Evolutionary conservation across 2,329 filamentous ascomycete species (phyloP), one percentile per base, ranked within the genome.

Genomic region (Aspergillus thermomutatus): DNA sequence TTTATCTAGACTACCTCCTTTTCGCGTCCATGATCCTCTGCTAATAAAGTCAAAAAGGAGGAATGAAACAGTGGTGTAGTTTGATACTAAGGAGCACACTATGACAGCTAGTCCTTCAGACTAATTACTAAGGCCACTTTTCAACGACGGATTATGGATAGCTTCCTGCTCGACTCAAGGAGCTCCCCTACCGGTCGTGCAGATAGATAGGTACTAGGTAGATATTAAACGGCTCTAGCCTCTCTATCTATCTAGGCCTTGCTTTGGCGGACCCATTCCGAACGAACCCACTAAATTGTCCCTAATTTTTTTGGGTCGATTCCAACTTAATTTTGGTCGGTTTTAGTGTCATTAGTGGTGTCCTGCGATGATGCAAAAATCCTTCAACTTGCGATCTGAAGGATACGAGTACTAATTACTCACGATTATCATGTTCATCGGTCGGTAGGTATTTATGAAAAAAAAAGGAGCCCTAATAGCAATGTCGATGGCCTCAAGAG

Each of bases 141-240:
- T 2, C 31, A 11, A 46, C 43, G 11, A 25, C 19, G 43, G 14
- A 43, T 43, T 43, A 8, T 19, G 40, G 40, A 21, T 43, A 43
- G 40, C 40, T 43, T 21, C 3, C 8, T 43, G n/a, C 19, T 43
- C 40, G 11, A 26, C 19, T 46, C 23, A 45, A 50, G 51, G 26
- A 52, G 49, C 45, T 56, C 25, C 49, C 43, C 52, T 52, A 54
- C 52, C 43, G 41, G 52, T 37, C 52, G 43, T 58, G 52, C 56
- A 58, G 31, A 37, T 37, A 17, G 31, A 37, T 37, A 37, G 31
- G 31, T 37, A 14, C 17, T 37, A 37, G 31, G 31, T 37, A 14
- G 31, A 37, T 17, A 37, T 37, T 37, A 37, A 37, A 37, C 14
- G 14, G 31, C 31, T 37, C 31, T 34, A 34, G 31, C 14, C 31